Percentiles rank a stretch among this genome's conserved stretches.
Evolutionary conservation across 225 moss, liverwort and hornwort genomes (phyloP).

Genomic region (Asterella californica): DNA sequence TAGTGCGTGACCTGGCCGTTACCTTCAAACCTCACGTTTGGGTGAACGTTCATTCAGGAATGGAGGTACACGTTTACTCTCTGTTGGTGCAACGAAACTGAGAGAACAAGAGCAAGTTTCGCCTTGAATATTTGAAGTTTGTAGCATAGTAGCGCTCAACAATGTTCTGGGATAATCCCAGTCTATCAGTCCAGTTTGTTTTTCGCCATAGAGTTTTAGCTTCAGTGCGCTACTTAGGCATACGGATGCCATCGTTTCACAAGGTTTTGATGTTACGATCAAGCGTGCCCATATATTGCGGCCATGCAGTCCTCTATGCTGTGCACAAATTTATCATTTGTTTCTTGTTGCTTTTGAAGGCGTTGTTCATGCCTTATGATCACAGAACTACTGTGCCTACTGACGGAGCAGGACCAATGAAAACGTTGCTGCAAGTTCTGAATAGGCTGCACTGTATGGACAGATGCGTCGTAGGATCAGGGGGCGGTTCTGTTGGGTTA

Average conservation of each 20-base stretch:
- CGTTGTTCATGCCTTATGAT: slow-evolving; percentile 91
- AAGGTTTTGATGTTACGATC: neutral
- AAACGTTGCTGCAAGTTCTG: slow-evolving; percentile 48
- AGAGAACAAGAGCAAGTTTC: neutral
- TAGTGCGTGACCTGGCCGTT: slow-evolving; percentile 62
- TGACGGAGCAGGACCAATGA: slow-evolving; percentile 61
- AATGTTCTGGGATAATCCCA: neutral
- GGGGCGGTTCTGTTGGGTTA: slow-evolving; percentile 76
- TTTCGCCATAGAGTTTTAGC: no score
- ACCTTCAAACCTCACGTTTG: slow-evolving; percentile 83
- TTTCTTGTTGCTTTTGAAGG: slow-evolving; percentile 33
- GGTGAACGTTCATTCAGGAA: slow-evolving; percentile 83
- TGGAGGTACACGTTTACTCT: slow-evolving; percentile 48
- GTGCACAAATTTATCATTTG: slow-evolving; percentile 4
- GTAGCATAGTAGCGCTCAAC: neutral
- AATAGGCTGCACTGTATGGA: slow-evolving; percentile 62
- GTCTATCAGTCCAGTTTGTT: neutral
- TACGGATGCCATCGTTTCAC: neutral
- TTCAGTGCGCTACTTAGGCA: neutral
- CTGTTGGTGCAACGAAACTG: neutral
- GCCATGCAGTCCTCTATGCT: neutral
- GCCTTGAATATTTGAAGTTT: neutral
- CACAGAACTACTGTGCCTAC: slow-evolving; percentile 60
- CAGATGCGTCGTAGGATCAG: slow-evolving; percentile 79
- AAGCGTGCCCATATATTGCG: neutral